Evolutionary conservation across 108 stramenopile genomes (phyloP).

Genomic region (Stephanodiscus triporus): DNA sequence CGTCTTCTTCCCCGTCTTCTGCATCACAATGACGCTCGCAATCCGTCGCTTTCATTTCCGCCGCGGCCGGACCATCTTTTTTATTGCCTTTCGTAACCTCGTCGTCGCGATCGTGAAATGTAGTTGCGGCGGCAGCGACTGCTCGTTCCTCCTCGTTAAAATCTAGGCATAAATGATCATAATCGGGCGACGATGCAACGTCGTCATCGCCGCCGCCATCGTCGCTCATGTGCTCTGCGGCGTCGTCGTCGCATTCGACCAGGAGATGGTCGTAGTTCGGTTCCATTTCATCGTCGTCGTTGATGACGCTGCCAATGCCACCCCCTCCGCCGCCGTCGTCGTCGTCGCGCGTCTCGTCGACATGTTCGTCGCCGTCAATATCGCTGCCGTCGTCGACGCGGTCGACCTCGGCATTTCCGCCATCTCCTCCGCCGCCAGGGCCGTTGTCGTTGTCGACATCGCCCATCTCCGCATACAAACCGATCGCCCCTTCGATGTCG

Average conservation of each 20-base stretch:
- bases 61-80: not conserved
- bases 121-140: not conserved
- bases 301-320: not conserved
- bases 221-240: constrained; percentile 2
- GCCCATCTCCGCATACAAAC: constrained; percentile 52
- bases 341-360: not conserved
- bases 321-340: not conserved
- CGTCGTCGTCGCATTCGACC: not conserved
- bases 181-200: constrained; percentile 30
- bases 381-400: not conserved
- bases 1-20: not conserved
- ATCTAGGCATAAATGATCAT: constrained; percentile 33
- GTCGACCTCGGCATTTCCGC: not conserved
- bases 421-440: not conserved
- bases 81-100: not conserved
- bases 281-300: constrained; percentile 6
- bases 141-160: not conserved
- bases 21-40: constrained; percentile 1
- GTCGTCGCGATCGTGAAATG: not conserved
- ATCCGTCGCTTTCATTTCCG: not conserved
- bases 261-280: constrained; percentile 30
- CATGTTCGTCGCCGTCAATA: not conserved
- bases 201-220: not conserved
- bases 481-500: constrained; percentile 65
- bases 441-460: not conserved